A percentile compares a stretch with the other conserved stretches of the same genome.
Conservation (phyloP, 2,329 filamentous ascomycete species). For the Phaeophleospora eucalypticola region DNA sequence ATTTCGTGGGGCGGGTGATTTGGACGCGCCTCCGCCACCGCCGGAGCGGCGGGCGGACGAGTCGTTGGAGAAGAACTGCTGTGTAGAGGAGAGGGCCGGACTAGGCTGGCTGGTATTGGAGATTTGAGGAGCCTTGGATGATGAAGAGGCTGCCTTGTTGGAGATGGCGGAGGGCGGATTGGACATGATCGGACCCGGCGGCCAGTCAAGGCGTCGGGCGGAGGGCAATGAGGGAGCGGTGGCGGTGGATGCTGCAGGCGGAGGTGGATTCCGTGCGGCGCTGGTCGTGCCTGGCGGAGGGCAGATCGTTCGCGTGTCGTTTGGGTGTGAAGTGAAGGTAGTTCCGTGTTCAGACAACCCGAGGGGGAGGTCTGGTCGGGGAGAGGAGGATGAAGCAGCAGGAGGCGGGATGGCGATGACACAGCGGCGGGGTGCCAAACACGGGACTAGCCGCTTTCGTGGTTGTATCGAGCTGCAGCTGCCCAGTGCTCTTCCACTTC, state of each 20-base stretch:
- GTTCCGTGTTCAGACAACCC: conserved; percentile 8
- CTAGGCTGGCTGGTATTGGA: conserved; percentile 34
- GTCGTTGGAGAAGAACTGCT: conserved; percentile 41
- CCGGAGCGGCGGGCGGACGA: conserved; percentile 41
- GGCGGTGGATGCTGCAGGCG: conserved; percentile 3
- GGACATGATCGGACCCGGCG: conserved; percentile 35
- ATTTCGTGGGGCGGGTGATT: conserved; percentile 58
- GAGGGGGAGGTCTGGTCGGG: conserved; percentile 3
- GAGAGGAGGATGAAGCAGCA: conserved; percentile 2
- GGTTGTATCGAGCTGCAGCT: too few relatives aligned
- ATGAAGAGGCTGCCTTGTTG: conserved; percentile 33
- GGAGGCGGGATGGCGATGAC: conserved; percentile 1
- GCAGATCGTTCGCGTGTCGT: background rate
- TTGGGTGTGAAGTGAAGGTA: background rate
- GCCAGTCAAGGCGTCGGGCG: conserved; percentile 23
- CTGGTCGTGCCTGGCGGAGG: conserved; percentile 9
- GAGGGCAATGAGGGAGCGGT: conserved; percentile 5
- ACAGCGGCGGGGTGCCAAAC: conserved; percentile 3
- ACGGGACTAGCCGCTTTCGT: background rate
- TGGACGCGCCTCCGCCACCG: conserved; percentile 24
- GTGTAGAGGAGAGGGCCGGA: conserved; percentile 42
- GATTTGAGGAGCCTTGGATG: conserved; percentile 37
- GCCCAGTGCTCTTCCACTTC: too few relatives aligned
- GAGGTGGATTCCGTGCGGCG: conserved; percentile 7
- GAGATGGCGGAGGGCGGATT: conserved; percentile 37